These are phyloP conservation scores for Caulochytrium protostelioides DNA, from an alignment of 371 early-diverging fungal genomes.

Conservation along the genomic window DNA sequence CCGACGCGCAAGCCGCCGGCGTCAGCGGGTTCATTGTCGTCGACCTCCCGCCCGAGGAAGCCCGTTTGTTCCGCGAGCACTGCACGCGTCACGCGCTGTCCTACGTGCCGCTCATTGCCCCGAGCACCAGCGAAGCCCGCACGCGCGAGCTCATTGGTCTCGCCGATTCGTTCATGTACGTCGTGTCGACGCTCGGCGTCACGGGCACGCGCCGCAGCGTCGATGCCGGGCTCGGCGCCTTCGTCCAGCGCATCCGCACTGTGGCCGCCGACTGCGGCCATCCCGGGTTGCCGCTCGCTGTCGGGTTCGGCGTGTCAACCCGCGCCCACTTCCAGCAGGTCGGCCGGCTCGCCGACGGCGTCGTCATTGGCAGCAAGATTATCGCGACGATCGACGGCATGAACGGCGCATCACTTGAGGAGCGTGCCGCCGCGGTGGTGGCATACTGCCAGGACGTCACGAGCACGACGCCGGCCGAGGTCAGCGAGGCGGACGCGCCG, in stretches of 20 bases:
- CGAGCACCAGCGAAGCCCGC: slow-evolving; percentile 65
- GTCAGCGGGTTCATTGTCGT: slow-evolving; percentile 91
- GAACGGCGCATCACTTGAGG: no score
- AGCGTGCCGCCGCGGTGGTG: neutral
- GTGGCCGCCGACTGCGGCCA: slow-evolving; percentile 36
- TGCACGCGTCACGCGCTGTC: slow-evolving; percentile 40
- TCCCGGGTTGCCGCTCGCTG: slow-evolving; percentile 77
- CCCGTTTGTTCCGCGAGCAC: slow-evolving; percentile 49
- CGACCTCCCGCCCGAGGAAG: slow-evolving; percentile 92
- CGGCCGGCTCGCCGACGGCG: slow-evolving; percentile 72
- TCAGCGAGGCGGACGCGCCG: no score
- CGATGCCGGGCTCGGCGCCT: slow-evolving; percentile 39
- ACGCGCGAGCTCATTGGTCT: slow-evolving; percentile 52
- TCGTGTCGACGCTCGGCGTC: slow-evolving; percentile 78
- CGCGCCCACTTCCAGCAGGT: slow-evolving; percentile 67
- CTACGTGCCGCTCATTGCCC: slow-evolving; percentile 85
- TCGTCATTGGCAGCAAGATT: slow-evolving; percentile 79
- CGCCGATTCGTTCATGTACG: slow-evolving; percentile 83
- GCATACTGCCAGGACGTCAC: neutral
- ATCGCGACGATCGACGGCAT: slow-evolving; percentile 61
- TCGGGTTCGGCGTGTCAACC: slow-evolving; percentile 88
- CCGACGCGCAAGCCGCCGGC: slow-evolving; percentile 57
- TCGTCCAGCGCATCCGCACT: slow-evolving; percentile 54
- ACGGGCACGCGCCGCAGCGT: slow-evolving; percentile 57
- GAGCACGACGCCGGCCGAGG: no score